These are phyloP conservation scores for Pseudogymnoascus sp. DNA, from an alignment of 2,329 filamentous ascomycete genomes.

Conservation along the genomic window DNA sequence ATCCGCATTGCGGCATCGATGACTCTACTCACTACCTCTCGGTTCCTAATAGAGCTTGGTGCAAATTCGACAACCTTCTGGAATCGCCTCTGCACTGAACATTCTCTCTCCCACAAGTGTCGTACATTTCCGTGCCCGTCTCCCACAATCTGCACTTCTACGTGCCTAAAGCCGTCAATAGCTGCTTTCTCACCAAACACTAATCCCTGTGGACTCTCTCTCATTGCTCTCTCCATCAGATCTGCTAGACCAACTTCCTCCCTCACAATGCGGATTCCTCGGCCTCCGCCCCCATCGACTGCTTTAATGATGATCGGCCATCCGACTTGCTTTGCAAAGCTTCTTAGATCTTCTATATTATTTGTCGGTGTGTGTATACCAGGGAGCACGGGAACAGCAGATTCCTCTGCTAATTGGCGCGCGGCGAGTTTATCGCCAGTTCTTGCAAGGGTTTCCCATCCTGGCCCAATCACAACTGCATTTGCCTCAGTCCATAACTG, in stretches of 20 bases:
- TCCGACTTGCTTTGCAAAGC: constrained; percentile 32
- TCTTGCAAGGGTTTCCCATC: constrained; percentile 28
- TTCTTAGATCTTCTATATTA: constrained; percentile 52
- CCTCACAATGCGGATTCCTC: constrained; percentile 53
- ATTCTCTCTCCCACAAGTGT: constrained; percentile 59
- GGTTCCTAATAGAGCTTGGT: constrained; percentile 54
- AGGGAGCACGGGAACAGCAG: constrained; percentile 63
- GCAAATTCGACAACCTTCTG: constrained; percentile 67
- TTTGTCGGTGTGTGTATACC: constrained; percentile 62
- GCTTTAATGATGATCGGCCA: constrained; percentile 52
- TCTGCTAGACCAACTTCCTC: constrained; percentile 42
- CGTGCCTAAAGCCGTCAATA: constrained; percentile 54
- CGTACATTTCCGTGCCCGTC: constrained; percentile 52
- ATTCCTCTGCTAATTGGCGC: constrained; percentile 59
- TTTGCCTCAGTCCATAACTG: constrained; percentile 61
- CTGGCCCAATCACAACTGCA: constrained; percentile 63
- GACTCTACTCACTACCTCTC: constrained; percentile 30
- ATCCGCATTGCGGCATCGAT: constrained; percentile 45
- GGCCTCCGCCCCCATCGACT: constrained; percentile 56
- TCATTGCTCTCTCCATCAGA: constrained; percentile 49
- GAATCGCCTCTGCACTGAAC: constrained; percentile 59
- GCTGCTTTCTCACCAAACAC: constrained; percentile 54
- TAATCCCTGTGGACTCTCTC: constrained; percentile 49
- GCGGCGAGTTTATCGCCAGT: constrained; percentile 40
- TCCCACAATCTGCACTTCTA: constrained; percentile 62